Conservation (phyloP, 768 basidiomycete species). For the Chalciporus pseudorubinellus region DNA sequence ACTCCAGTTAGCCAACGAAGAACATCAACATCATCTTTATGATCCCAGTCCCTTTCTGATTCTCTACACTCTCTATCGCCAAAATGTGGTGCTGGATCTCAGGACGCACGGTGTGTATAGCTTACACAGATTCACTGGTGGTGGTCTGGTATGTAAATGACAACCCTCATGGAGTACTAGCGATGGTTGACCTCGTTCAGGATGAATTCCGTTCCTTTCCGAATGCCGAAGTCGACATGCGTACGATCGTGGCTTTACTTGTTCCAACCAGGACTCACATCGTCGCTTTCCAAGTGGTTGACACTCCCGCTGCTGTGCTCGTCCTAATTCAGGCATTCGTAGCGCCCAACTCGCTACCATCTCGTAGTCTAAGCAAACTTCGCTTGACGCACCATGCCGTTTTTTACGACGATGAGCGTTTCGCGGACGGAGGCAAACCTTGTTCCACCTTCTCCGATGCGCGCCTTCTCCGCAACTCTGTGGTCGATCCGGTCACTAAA, state of each 20-base stretch:
- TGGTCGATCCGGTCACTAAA: neutral
- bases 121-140: neutral
- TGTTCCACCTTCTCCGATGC: neutral
- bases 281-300: neutral
- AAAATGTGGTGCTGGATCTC: neutral
- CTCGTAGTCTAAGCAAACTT: neutral
- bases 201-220: neutral
- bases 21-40: neutral
- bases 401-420: neutral
- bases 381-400: neutral
- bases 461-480: neutral
- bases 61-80: neutral
- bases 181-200: too few species aligned
- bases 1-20: too few species aligned
- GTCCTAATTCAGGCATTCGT: neutral
- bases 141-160: neutral
- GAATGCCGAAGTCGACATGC: too few species aligned
- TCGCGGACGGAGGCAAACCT: too few species aligned
- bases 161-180: too few species aligned
- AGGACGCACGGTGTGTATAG: neutral
- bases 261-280: neutral
- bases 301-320: neutral
- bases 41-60: neutral
- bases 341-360: neutral
- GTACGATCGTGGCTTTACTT: neutral